Percentiles rank a stretch among this genome's conserved stretches.
phyloP scores from a whole-genome alignment of 2,329 filamentous ascomycete genomes.

The Fusarium buharicum region DNA sequence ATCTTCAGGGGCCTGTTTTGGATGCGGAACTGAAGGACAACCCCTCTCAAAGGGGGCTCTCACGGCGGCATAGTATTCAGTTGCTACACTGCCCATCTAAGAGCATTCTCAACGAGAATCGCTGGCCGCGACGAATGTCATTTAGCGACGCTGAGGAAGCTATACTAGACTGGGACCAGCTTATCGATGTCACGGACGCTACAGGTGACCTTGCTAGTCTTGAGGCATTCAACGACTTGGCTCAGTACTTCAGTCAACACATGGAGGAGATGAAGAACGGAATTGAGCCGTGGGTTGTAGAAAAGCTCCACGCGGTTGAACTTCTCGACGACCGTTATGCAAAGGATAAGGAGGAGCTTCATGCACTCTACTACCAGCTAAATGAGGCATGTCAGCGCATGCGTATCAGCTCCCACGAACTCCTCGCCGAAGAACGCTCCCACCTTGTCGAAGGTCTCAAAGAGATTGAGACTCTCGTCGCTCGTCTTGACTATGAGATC shows the following conservation, averaged over 20 bases:
- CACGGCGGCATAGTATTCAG: constrained; percentile 70
- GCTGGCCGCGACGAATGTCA: constrained; percentile 77
- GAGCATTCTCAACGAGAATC: constrained; percentile 62
- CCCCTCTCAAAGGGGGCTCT: constrained; percentile 61
- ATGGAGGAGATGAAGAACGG: constrained; percentile 63
- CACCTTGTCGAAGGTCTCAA: constrained; percentile 76
- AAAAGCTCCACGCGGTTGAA: constrained; percentile 66
- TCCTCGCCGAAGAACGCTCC: constrained; percentile 75
- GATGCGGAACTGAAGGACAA: constrained; percentile 59
- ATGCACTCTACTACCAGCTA: constrained; percentile 74
- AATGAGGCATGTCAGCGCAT: constrained; percentile 76
- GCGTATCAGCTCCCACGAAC: constrained; percentile 72
- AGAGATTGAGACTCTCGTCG: constrained; percentile 82
- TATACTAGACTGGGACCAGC: constrained; percentile 72
- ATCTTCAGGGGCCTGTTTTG: constrained; percentile 65
- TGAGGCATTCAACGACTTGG: constrained; percentile 60
- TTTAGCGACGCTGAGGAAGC: constrained; percentile 81
- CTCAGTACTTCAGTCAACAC: constrained; percentile 63
- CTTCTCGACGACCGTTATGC: constrained; percentile 70
- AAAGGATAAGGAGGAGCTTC: constrained; percentile 72
- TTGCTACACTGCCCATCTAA: constrained; percentile 47
- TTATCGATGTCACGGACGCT: constrained; percentile 56
- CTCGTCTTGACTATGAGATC: constrained; percentile 93
- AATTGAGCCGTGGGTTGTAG: constrained; percentile 70
- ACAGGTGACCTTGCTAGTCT: constrained; percentile 44